Conservation (phyloP, 352 stramenopile species). For the Discostella stelligera region DNA sequence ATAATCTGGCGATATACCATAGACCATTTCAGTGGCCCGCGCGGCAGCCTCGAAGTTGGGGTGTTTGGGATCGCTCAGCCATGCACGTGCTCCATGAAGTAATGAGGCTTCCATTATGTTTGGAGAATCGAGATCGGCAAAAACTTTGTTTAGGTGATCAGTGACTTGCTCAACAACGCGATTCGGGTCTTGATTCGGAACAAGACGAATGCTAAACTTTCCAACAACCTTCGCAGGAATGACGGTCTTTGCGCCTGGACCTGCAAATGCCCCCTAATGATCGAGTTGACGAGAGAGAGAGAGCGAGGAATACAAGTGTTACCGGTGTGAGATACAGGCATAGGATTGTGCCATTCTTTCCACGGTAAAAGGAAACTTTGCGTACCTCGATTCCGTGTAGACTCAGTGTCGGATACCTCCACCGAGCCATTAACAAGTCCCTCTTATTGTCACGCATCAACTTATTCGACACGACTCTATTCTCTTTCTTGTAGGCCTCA, state of each 20-base stretch:
- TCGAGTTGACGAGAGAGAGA: not conserved
- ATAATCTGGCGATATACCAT: conserved; percentile 70
- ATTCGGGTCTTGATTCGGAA: conserved; percentile 76
- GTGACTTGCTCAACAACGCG: conserved; percentile 62
- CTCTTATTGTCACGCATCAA: conserved; percentile 71
- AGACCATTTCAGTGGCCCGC: conserved; percentile 65
- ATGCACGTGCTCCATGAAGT: conserved; percentile 69
- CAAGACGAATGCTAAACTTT: conserved; percentile 77
- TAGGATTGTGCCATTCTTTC: not conserved
- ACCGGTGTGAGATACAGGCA: not conserved
- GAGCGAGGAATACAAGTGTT: not conserved
- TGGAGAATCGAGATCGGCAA: conserved; percentile 55
- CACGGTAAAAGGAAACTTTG: not conserved
- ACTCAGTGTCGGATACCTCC: conserved; percentile 81
- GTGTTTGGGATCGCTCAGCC: conserved; percentile 75
- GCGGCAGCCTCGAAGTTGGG: conserved; percentile 77
- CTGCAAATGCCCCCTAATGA: conserved; percentile 61
- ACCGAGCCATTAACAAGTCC: conserved; percentile 74
- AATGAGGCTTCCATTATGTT: conserved; percentile 69
- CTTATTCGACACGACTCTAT: conserved; percentile 64
- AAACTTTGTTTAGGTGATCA: conserved; percentile 67
- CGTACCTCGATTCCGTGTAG: conserved; percentile 79
- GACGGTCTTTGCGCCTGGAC: conserved; percentile 75
- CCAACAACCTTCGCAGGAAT: conserved; percentile 74
- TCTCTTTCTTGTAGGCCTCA: conserved; percentile 69